Evolutionary conservation across 23 red algal genomes (phyloP), one percentile per base, ranked within the genome.

Genomic region (Rhodosorus marinus): DNA sequence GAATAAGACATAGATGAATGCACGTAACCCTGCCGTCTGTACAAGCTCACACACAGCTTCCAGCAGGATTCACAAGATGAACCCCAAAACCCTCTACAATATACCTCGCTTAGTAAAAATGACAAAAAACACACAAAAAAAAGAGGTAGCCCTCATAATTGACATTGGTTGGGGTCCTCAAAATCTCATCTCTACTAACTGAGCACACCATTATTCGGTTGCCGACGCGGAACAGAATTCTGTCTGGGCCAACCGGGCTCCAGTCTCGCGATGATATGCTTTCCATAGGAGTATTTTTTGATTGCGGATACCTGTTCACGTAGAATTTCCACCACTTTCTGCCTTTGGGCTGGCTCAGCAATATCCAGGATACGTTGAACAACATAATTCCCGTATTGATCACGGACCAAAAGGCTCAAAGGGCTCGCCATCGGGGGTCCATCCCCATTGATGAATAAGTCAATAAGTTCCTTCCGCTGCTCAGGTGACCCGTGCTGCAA

Each of bases 381-480:
- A 30, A 98, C 90, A 81, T 86, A 98, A 48, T 98, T 98, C 1
- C 78, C 90, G 57, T 81, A 98, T 30, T 79, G 71, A 60, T 98
- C 79, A 25, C 78, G 52, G 31, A 98, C 78, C 1, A 98, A 65
- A 21, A 70, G 58, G 3, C 54, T 19, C 17, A 77, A 49, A 20
- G 72, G 60, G 34, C 43, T 33, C 26, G 20, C 20, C 26, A 47
- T 31, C n/a, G 7, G 22, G 28, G 59, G 29, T 9, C 45, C 15
- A 24, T 92, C 65, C 17, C 72, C 83, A 26, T 61, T 31, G 40
- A 94, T 51, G 11, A 98, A 59, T 35, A 85, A 66, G 56, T 79
- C 73, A 40, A 98, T 81, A 11, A 98, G 75, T 1, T 65, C 47
- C 20, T 61, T 54, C 15, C 78, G 79, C 22, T 85, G 63, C 5